phyloP scores from a whole-genome alignment of 2,329 filamentous ascomycete species.

The Diatrype stigma region DNA sequence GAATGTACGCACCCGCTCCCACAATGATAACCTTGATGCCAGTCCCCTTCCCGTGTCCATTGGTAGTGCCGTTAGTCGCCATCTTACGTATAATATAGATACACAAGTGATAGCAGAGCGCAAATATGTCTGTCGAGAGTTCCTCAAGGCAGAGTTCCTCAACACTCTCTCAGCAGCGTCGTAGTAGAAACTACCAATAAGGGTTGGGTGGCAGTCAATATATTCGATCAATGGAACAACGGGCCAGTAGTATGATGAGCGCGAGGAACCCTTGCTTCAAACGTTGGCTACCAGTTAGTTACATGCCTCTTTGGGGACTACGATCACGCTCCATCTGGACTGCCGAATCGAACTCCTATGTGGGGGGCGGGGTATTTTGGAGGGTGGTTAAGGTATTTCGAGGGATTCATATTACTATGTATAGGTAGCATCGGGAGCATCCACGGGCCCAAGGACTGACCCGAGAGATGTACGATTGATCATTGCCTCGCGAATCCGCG shows the following conservation, averaged over 20 bases:
- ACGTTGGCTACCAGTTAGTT: neutral
- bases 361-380: neutral
- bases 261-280: no score
- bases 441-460: neutral
- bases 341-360: neutral
- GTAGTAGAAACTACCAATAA: neutral
- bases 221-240: neutral
- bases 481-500: no score
- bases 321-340: neutral
- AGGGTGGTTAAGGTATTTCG: neutral
- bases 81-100: conserved; percentile 10
- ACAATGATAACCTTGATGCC: conserved; percentile 51
- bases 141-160: no score
- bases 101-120: no score
- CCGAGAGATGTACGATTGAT: neutral
- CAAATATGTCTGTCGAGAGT: neutral
- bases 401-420: no score
- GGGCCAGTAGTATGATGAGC: neutral
- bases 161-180: neutral
- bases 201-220: neutral
- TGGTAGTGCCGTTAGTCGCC: conserved; percentile 13
- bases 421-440: neutral
- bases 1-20: conserved; percentile 40
- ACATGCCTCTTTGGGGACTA: neutral
- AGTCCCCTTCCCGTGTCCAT: conserved; percentile 24